Conservation (phyloP, 2,329 filamentous ascomycete species). For the Alternaria sp. region DNA sequence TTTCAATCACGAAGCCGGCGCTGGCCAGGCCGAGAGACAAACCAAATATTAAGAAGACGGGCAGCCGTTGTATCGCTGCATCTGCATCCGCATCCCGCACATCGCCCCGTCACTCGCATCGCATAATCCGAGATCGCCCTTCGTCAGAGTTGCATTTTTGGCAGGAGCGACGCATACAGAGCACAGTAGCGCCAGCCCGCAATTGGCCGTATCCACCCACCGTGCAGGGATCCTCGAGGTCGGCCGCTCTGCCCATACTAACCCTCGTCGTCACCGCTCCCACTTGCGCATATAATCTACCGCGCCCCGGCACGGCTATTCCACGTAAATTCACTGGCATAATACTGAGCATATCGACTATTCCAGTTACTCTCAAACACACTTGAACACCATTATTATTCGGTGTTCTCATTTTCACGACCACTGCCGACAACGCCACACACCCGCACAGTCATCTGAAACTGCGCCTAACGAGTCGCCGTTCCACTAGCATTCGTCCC, state of each 20-base stretch:
- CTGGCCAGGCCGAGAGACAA: neutral
- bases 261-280: slow-evolving; percentile 33
- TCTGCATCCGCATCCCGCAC: neutral
- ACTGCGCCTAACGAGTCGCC: slow-evolving; percentile 14
- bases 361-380: neutral
- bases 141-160: slow-evolving; percentile 38
- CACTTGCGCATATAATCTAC: slow-evolving; percentile 29
- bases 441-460: slow-evolving; percentile 15
- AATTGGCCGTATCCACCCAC: slow-evolving; percentile 30
- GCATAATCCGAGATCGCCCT: slow-evolving; percentile 11
- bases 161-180: slow-evolving; percentile 25
- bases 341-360: neutral
- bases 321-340: neutral
- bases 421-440: neutral
- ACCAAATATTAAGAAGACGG: neutral
- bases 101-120: neutral
- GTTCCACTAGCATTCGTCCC: slow-evolving; percentile 11
- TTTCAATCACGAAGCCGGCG: neutral
- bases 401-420: neutral
- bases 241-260: slow-evolving; percentile 19
- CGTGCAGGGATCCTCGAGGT: slow-evolving; percentile 24
- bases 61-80: neutral
- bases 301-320: slow-evolving; percentile 23
- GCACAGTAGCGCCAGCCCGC: slow-evolving; percentile 29
- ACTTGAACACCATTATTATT: neutral